phyloP scores from a whole-genome alignment of 441 rosid species.

The Melastoma candidum region DNA sequence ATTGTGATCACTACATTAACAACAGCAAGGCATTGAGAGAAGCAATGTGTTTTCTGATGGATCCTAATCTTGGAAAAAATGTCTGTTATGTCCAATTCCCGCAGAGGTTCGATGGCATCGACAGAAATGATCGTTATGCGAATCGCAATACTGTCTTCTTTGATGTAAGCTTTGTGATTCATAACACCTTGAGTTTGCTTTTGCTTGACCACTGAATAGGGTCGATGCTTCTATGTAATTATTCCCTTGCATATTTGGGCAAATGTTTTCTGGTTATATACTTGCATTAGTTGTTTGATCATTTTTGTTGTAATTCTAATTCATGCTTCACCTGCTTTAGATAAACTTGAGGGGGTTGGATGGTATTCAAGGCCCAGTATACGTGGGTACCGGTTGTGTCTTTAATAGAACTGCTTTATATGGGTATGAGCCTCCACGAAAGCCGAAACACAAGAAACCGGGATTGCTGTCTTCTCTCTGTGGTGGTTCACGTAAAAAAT shows the following conservation, averaged over 20 bases:
- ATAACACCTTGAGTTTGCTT: conserved; percentile 2
- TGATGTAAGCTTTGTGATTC: conserved; percentile 55
- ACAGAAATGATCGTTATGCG: conserved; percentile 87
- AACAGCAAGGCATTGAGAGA: conserved; percentile 97
- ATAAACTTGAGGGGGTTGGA: conserved; percentile 96
- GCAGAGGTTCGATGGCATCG: conserved; percentile 97
- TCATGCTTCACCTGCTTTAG: conserved; percentile 26
- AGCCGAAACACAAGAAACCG: conserved; percentile 68
- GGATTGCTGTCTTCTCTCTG: conserved; percentile 73
- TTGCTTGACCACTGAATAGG: too few species aligned
- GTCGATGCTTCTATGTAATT: too few species aligned
- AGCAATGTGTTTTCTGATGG: conserved; percentile 99
- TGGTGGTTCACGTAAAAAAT: conserved; percentile 83
- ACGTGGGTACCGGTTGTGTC: conserved; percentile 99
- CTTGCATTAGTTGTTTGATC: neutral
- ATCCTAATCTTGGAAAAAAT: conserved; percentile 90
- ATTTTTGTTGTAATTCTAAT: neutral
- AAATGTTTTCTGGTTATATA: too few species aligned
- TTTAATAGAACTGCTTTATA: conserved; percentile 95
- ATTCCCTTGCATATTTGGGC: too few species aligned
- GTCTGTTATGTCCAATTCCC: conserved; percentile 98
- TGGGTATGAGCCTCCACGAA: conserved; percentile 93
- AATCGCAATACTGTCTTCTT: conserved; percentile 96
- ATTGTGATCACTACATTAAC: conserved; percentile 98
- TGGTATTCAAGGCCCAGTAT: conserved; percentile 99